Evolutionary conservation across 495 filamentous ascomycete genomes (phyloP).

Genomic region (Oidiodendron maius): DNA sequence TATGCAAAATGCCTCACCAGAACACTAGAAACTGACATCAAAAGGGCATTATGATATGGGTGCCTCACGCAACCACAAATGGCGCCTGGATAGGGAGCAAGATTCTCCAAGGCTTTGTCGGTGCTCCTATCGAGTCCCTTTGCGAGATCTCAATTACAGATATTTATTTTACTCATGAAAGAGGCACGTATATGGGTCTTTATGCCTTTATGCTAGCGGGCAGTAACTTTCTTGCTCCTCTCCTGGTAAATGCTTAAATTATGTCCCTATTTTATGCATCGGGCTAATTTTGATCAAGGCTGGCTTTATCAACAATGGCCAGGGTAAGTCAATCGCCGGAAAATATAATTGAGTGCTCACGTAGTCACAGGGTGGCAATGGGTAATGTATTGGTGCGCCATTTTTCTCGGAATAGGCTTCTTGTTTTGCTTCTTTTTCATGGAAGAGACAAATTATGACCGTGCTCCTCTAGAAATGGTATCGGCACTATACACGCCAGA

Average conservation of each 20-base stretch:
- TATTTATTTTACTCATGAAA: slow-evolving; percentile 62
- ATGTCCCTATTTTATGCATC: neutral
- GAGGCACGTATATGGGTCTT: slow-evolving; percentile 58
- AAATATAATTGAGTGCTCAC: neutral
- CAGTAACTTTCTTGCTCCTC: slow-evolving; percentile 59
- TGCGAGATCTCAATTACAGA: slow-evolving; percentile 58
- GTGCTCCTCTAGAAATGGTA: slow-evolving; percentile 25
- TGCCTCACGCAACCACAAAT: slow-evolving; percentile 28
- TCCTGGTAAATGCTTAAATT: slow-evolving; percentile 34
- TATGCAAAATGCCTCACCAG: slow-evolving; percentile 26
- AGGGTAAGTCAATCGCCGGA: slow-evolving; percentile 1
- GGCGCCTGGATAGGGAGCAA: slow-evolving; percentile 52
- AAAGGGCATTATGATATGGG: slow-evolving; percentile 13
- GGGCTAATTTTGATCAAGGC: slow-evolving; percentile 10
- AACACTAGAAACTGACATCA: neutral
- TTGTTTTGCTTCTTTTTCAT: slow-evolving; percentile 62
- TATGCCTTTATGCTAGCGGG: slow-evolving; percentile 59
- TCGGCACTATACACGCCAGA: slow-evolving; percentile 11
- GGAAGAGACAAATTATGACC: slow-evolving; percentile 64
- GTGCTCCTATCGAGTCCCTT: slow-evolving; percentile 57
- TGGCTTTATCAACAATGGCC: slow-evolving; percentile 60
- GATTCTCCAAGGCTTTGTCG: slow-evolving; percentile 58
- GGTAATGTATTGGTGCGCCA: slow-evolving; percentile 62
- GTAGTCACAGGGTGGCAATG: slow-evolving; percentile 47
- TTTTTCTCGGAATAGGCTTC: slow-evolving; percentile 49